Conservation (phyloP, 2,329 filamentous ascomycete genomes). For the Fusarium fracticaudum region DNA sequence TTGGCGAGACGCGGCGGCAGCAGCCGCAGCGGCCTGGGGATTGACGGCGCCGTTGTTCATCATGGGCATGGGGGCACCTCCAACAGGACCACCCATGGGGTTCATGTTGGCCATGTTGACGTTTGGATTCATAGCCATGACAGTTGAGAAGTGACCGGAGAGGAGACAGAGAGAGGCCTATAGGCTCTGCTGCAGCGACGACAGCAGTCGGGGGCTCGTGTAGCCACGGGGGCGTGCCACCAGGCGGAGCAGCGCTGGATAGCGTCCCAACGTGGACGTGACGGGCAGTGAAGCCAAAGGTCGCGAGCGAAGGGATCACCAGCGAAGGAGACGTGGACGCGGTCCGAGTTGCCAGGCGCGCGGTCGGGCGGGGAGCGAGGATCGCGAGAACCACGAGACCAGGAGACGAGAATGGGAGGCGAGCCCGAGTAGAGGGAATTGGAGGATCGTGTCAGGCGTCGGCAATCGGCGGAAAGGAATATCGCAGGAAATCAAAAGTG, state of each 20-base stretch:
- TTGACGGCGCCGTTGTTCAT: constrained; percentile 67
- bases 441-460: constrained; percentile 32
- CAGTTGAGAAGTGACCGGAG: constrained; percentile 32
- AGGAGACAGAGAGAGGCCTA: constrained; percentile 31
- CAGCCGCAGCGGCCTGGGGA: constrained; percentile 46
- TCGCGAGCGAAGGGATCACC: constrained; percentile 32
- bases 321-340: constrained; percentile 36
- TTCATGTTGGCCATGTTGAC: constrained; percentile 74
- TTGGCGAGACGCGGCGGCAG: constrained; percentile 48
- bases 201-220: constrained; percentile 40
- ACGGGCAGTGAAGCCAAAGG: constrained; percentile 43
- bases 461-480: constrained; percentile 24
- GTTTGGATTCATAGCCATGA: constrained; percentile 66
- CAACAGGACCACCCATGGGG: constrained; percentile 74
- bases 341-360: constrained; percentile 41
- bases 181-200: constrained; percentile 39
- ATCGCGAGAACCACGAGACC: constrained; percentile 40
- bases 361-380: constrained; percentile 33
- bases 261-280: constrained; percentile 48
- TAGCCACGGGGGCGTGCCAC: constrained; percentile 48
- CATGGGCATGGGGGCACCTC: constrained; percentile 68
- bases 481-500: constrained; percentile 16
- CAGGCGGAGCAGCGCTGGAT: constrained; percentile 47
- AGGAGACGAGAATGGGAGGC: constrained; percentile 36
- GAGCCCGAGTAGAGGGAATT: constrained; percentile 34